Evolutionary conservation across 2,329 filamentous ascomycete genomes (phyloP).

Genomic region (Xylaria polymorpha): DNA sequence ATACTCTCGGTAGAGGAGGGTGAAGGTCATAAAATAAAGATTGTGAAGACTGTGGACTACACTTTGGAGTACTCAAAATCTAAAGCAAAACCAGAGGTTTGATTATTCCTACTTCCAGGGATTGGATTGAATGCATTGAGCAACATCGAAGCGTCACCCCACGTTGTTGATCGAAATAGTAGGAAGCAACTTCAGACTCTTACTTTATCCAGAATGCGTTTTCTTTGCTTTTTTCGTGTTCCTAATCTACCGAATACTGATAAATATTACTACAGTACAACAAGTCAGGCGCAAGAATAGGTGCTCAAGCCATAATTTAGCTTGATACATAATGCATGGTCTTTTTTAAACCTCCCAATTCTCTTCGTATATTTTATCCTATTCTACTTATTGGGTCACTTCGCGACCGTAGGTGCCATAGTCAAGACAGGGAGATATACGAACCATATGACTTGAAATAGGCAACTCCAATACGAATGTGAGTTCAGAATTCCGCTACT

Average conservation of each 20-base stretch:
- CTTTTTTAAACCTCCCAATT: not conserved
- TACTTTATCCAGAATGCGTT: not conserved
- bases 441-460: not conserved
- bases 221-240: not conserved
- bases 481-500: not conserved
- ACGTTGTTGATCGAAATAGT: too few species aligned
- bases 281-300: too few species aligned
- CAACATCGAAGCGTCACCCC: not conserved
- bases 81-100: not conserved
- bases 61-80: conserved; percentile 46
- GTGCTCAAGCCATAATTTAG: not conserved
- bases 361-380: not conserved
- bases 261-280: too few species aligned
- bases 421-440: not conserved
- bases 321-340: not conserved
- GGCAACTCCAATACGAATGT: not conserved
- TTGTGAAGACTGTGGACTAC: conserved; percentile 49
- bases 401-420: not conserved
- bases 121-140: not conserved
- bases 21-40: conserved; percentile 33
- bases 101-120: not conserved
- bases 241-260: not conserved
- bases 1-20: conserved; percentile 39
- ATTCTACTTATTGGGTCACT: not conserved
- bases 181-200: not conserved